Evolutionary conservation across 2,329 filamentous ascomycete genomes (phyloP), one percentile per base, ranked within the genome.

Genomic region (Kalaharituber pfeilii): DNA sequence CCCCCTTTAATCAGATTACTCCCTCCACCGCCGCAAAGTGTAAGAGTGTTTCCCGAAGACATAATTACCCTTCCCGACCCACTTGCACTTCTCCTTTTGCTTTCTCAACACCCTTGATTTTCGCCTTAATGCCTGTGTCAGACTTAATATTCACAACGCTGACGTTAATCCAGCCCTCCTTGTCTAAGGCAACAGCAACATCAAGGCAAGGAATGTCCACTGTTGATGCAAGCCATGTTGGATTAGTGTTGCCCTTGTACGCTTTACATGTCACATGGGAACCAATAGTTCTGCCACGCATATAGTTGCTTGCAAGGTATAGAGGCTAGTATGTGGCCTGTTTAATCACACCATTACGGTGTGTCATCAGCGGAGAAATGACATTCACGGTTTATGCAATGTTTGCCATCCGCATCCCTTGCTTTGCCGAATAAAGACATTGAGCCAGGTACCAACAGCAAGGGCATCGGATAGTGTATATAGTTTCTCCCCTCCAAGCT

Each of bases 141-240:
- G 82, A 78, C 57, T 75, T 72, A 27, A 86, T 74, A 65, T 91
- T 91, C 15, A 86, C 82, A 1, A 88, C 83, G 2, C 76, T 82
- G 59, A 89, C 62, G 59, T 73, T 82, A 1, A 82, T 71, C 52
- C 71, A 75, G 0, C 82, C 82, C 30, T 71, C 73, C 47, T 73
- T 71, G n/a, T n/a, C n/a, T 4, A 81, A 61, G 1, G 74, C 70
- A 1, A 80, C 81, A 59, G 79, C 81, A 25, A 81, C 79, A 64
- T 85, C 82, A 54, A 86, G 66, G 71, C 76, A 86, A 6, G 83
- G 81, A 5, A 80, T 81, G 60, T 83, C 79, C 58, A 84, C 74
- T 2, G 78, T 73, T 8, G 75, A 75, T 29, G 77, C 70, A 54
- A 84, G 71, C 81, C 81, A 86, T 29, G 65, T 70, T 1, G 82